phyloP scores from a whole-genome alignment of 352 stramenopile species.

The Phytophthora syringae region DNA sequence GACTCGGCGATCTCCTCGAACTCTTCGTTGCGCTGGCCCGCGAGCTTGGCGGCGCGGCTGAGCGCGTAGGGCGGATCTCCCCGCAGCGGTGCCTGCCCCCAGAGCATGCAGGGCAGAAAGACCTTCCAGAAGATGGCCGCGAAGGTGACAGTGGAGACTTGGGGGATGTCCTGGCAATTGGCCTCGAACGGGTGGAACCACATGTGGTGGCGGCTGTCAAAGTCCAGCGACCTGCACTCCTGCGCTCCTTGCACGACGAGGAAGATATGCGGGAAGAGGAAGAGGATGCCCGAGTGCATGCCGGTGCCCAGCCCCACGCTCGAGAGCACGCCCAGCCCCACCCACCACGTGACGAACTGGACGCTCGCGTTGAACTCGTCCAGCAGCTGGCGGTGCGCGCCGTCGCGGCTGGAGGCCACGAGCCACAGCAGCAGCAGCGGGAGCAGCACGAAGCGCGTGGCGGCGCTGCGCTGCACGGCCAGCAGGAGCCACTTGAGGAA shows the following conservation, averaged over 20 bases:
- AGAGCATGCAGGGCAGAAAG: constrained; percentile 91
- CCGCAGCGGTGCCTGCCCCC: constrained; percentile 94
- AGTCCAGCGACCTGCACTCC: constrained; percentile 88
- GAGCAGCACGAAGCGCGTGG: constrained; percentile 81
- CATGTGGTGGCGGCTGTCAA: constrained; percentile 90
- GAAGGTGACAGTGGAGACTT: constrained; percentile 73
- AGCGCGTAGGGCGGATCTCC: constrained; percentile 95
- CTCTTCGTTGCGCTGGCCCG: constrained; percentile 89
- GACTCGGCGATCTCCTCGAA: constrained; percentile 89
- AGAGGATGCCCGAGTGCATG: constrained; percentile 95
- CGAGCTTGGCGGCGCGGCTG: constrained; percentile 85
- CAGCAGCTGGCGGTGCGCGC: constrained; percentile 75
- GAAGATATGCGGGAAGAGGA: constrained; percentile 96
- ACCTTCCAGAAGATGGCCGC: constrained; percentile 91
- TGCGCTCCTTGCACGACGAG: constrained; percentile 89
- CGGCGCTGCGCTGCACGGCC: constrained; percentile 66
- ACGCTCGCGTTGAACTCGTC: constrained; percentile 86
- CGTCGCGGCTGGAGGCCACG: constrained; percentile 64
- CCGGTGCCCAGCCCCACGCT: constrained; percentile 94
- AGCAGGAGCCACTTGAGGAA: constrained; percentile 81
- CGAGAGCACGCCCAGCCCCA: constrained; percentile 93
- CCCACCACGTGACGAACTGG: constrained; percentile 94
- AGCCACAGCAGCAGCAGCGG: constrained; percentile 76
- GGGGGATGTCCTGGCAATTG: constrained; percentile 56
- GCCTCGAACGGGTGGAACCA: constrained; percentile 90